Evolutionary conservation across 2,329 filamentous ascomycete genomes (phyloP).

Genomic region (Clarireedia monteithiana): DNA sequence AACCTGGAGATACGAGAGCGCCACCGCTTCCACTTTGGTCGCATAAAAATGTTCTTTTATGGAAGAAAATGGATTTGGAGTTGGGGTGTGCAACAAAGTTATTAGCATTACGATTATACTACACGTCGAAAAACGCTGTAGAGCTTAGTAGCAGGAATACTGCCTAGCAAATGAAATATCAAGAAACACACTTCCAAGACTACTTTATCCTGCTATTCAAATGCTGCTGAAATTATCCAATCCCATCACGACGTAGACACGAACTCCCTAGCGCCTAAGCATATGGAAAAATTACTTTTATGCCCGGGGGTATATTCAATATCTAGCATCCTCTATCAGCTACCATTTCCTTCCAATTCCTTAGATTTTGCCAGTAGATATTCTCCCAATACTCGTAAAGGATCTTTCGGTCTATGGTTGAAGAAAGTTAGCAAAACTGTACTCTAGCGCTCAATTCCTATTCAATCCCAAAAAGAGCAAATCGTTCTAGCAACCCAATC

Average conservation of each 20-base stretch:
- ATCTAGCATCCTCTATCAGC: neutral
- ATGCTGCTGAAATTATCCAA: neutral
- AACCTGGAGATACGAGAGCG: constrained; percentile 98
- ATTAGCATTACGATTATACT: constrained; percentile 14
- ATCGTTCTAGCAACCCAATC: neutral
- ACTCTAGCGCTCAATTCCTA: neutral
- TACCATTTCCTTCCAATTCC: constrained; percentile 45
- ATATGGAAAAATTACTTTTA: neutral
- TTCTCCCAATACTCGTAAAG: constrained; percentile 61
- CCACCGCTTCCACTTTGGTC: constrained; percentile 90
- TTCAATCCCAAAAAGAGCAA: neutral
- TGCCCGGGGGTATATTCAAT: neutral
- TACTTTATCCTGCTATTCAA: constrained; percentile 4
- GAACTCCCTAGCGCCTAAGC: neutral
- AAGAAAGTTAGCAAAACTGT: too few relatives aligned
- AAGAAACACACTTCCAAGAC: constrained; percentile 19
- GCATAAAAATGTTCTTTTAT: constrained; percentile 46
- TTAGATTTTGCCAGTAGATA: constrained; percentile 61
- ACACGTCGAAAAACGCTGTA: constrained; percentile 9
- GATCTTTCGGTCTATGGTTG: constrained; percentile 51
- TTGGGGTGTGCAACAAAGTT: constrained; percentile 21
- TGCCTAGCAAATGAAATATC: constrained; percentile 24
- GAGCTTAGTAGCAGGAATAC: constrained; percentile 21
- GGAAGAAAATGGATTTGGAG: constrained; percentile 19
- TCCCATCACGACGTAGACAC: neutral